A percentile compares a stretch with the other conserved stretches of the same genome.
phyloP scores from a whole-genome alignment of 139 green algal species.

The Trebouxia sp. region DNA sequence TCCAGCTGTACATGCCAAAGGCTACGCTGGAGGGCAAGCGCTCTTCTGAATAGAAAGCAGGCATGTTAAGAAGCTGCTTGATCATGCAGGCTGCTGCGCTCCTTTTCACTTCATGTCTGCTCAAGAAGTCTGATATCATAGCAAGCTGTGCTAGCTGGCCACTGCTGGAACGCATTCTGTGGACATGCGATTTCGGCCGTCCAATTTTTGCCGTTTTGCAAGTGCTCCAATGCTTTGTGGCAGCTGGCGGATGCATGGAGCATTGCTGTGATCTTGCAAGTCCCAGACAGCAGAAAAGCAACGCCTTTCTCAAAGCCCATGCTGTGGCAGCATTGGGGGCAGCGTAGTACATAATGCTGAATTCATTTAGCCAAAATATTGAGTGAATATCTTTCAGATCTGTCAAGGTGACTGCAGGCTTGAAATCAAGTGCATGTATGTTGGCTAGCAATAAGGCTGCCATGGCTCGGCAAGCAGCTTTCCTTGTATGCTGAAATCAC shows the following conservation, averaged over 20 bases:
- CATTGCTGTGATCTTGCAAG: not conserved
- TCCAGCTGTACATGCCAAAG: constrained; percentile 18
- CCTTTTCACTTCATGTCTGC: not conserved
- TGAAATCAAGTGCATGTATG: constrained; percentile 17
- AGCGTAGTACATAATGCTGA: constrained; percentile 16
- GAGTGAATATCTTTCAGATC: constrained; percentile 6
- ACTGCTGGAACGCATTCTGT: not conserved
- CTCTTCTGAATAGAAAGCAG: constrained; percentile 5
- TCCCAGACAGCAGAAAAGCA: not conserved
- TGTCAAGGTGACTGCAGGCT: constrained; percentile 1
- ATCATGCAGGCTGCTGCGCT: not conserved
- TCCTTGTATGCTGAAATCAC: not conserved
- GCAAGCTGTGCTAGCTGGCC: constrained; percentile 8
- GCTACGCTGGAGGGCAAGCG: not conserved
- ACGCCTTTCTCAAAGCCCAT: not conserved
- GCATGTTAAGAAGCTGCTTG: not conserved
- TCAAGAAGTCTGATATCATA: not conserved
- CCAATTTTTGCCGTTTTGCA: not conserved
- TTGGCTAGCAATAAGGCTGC: constrained; percentile 15
- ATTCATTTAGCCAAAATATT: constrained; percentile 7
- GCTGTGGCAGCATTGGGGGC: too few species aligned
- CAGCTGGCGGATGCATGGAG: not conserved
- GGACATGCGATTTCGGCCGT: not conserved
- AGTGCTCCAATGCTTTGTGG: not conserved
- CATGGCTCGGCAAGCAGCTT: constrained; percentile 17